Conservation (phyloP, 73 alveolate genomes). For the Tetrahymena thermophila region DNA sequence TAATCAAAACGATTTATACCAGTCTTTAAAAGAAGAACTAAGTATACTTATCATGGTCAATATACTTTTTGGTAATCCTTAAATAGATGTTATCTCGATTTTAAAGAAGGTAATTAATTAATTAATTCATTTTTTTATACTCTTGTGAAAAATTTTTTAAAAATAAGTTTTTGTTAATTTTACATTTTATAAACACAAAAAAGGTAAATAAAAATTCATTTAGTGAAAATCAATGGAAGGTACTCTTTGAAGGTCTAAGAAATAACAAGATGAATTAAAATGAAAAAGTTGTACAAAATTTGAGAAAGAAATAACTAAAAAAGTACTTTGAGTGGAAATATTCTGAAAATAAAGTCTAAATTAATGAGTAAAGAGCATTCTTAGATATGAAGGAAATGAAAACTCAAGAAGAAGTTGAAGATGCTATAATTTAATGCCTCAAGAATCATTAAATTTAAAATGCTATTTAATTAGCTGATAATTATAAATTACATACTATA, state of each 20-base stretch:
- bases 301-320: neutral
- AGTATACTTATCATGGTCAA: neutral
- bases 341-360: neutral
- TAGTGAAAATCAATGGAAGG: neutral
- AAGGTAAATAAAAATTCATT: neutral
- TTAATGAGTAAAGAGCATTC: neutral
- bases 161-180: neutral
- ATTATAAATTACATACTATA: neutral
- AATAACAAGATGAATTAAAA: neutral
- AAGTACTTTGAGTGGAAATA: neutral
- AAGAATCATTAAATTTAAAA: neutral
- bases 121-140: neutral
- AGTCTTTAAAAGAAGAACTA: neutral
- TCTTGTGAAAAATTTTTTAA: no score
- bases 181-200: neutral
- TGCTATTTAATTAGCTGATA: neutral
- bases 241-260: neutral
- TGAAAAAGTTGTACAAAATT: neutral
- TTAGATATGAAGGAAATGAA: neutral
- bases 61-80: neutral
- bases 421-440: neutral
- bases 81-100: neutral
- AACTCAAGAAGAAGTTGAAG: neutral
- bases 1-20: neutral
- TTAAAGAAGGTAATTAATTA: neutral